Evolutionary conservation across 176 grass and related monocot genomes (phyloP), one percentile per base, ranked within the genome.

Genomic region (Calamus simplicifolius): DNA sequence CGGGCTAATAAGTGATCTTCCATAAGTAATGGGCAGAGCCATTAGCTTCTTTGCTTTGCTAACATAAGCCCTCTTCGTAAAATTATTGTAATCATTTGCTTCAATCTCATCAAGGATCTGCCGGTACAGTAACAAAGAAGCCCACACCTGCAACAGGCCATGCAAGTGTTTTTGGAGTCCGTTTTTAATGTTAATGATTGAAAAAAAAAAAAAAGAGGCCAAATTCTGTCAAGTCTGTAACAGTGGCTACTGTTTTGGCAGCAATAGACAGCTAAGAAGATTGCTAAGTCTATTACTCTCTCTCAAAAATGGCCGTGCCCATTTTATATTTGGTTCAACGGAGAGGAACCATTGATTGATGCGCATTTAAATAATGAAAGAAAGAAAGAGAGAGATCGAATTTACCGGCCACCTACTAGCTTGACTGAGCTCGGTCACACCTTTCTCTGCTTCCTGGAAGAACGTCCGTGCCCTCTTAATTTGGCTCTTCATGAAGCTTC

Each of bases 91-190:
- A 27, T 81, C 93, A 56, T 98, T 98, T 4, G 78, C 78, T 70
- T 98, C 93, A 38, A 98, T 98, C 73, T 92, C 93, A 56, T 98
- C 93, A 3, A 98, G 87, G 26, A 98, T 98, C 49, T 98, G 81
- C 55, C 84, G 69, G 67, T 98, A 98, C 38, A 98, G 28, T 23
- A 85, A 73, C 54, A 98, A 67, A 67, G 93, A 92, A 8, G 93
- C 84, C 93, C 93, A 98, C 16, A 98, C 93, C 93, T 98, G 73
- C 49, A 76, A 68, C 35, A 58, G 19, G 4, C 6, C 10, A 43
- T 8, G 8, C 4, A 4, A 4, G 12, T 13, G 14, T 17, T 5
- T 53, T 17, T 53, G 0, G 4, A 5, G 17, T 53, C 6, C 0
- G 6, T 16, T 17, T 2, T 17, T 1, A 17, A 16, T 52, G 3